These are phyloP conservation scores for Neurospora terricola DNA, from an alignment of 495 filamentous ascomycete species.

Conservation along the genomic window DNA sequence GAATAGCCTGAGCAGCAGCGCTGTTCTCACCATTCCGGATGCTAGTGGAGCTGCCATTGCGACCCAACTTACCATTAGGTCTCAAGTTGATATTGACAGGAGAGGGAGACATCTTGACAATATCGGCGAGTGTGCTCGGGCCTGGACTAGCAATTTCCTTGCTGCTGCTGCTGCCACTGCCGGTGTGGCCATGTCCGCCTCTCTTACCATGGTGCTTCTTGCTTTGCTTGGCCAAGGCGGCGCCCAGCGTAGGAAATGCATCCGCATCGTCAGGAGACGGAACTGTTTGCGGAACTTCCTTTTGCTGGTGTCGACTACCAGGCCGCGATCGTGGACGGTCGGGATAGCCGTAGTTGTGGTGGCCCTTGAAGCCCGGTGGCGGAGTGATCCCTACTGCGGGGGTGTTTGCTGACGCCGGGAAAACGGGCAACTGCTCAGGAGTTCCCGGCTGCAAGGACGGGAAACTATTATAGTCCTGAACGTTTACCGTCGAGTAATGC, in stretches of 20 bases:
- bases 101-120: conserved; percentile 87
- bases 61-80: conserved; percentile 39
- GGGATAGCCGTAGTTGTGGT: conserved; percentile 31
- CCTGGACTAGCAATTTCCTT: conserved; percentile 61
- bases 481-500: conserved; percentile 58
- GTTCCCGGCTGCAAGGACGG: conserved; percentile 60
- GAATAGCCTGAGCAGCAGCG: conserved; percentile 70
- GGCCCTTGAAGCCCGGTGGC: conserved; percentile 51
- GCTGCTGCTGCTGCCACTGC: conserved; percentile 7
- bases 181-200: conserved; percentile 57
- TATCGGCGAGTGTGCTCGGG: conserved; percentile 83
- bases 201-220: conserved; percentile 91
- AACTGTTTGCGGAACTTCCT: conserved; percentile 54
- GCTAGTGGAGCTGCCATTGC: conserved; percentile 44
- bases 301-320: conserved; percentile 72
- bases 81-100: conserved; percentile 44
- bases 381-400: conserved; percentile 43
- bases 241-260: conserved; percentile 88
- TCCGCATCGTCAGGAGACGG: conserved; percentile 87
- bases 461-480: conserved; percentile 85
- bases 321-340: conserved; percentile 76
- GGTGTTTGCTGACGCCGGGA: conserved; percentile 45
- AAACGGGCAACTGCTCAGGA: conserved; percentile 46
- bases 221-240: conserved; percentile 62
- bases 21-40: conserved; percentile 64